Evolutionary conservation across 2,329 filamentous ascomycete genomes (phyloP).

Genomic region (Stromatinia cepivora): DNA sequence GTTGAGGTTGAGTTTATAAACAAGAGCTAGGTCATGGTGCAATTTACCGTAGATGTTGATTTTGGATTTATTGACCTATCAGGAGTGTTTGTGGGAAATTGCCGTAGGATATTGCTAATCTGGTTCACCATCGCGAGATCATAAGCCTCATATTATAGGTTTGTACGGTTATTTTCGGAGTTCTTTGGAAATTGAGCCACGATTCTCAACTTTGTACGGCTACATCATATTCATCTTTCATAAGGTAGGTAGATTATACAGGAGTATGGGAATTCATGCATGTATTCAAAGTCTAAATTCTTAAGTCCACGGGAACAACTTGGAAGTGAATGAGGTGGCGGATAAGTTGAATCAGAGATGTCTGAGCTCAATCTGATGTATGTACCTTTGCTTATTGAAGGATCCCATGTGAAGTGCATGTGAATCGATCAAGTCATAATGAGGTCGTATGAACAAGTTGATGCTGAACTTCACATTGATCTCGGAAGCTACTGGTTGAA

Average conservation of each 20-base stretch:
- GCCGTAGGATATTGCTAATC: background rate
- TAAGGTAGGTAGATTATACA: background rate
- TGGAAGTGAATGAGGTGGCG: background rate
- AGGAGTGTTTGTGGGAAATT: background rate
- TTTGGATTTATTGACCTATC: background rate
- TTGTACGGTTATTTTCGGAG: background rate
- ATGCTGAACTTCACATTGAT: no score
- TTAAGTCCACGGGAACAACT: background rate
- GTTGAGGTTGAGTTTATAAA: background rate
- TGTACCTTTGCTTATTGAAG: no score
- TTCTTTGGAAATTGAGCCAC: background rate
- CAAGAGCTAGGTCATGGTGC: background rate
- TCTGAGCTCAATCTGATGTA: background rate
- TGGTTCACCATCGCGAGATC: background rate
- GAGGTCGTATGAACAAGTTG: no score
- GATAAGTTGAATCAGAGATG: background rate
- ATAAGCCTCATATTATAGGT: background rate
- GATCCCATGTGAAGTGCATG: background rate
- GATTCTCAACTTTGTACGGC: no score
- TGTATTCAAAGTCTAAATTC: background rate
- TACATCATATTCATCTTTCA: background rate
- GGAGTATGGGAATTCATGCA: no score
- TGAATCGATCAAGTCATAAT: no score
- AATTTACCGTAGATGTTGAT: no score
- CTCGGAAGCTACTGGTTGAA: no score